Percentiles rank a stretch among this genome's conserved stretches.
phyloP scores from a whole-genome alignment of 2,329 filamentous ascomycete species.

The Neurospora sp. region DNA sequence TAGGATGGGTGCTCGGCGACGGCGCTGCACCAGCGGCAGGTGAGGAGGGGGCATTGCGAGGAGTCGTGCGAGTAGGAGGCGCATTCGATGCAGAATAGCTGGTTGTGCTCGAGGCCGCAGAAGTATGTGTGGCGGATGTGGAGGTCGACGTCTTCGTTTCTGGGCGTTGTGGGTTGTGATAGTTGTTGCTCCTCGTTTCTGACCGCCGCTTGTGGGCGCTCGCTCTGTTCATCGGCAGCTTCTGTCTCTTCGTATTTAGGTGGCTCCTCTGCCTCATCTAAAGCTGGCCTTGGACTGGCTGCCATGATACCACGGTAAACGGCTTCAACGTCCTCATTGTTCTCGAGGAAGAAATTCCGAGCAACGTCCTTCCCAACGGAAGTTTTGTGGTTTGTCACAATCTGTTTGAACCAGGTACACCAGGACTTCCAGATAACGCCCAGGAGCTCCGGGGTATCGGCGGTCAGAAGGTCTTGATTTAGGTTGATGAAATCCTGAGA shows the following conservation, averaged over 20 bases:
- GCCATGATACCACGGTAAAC: neutral
- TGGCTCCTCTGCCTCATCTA: neutral
- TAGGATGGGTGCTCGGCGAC: slow-evolving; percentile 34
- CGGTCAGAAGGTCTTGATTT: slow-evolving; percentile 7
- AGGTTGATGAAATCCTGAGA: slow-evolving; percentile 8
- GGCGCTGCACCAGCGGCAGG: slow-evolving; percentile 39
- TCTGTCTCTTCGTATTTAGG: neutral
- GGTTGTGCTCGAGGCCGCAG: slow-evolving; percentile 33
- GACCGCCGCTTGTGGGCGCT: neutral
- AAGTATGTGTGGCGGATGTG: slow-evolving; percentile 33
- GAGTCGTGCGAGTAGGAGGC: slow-evolving; percentile 37
- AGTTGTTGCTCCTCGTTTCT: neutral
- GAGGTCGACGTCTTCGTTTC: neutral
- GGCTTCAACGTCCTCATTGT: neutral
- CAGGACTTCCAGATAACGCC: neutral
- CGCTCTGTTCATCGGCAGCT: neutral
- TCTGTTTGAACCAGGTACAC: neutral
- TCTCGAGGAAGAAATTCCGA: neutral
- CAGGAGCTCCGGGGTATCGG: neutral
- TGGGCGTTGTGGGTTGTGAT: neutral
- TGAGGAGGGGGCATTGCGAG: slow-evolving; percentile 32
- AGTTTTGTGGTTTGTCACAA: neutral
- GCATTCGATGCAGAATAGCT: slow-evolving; percentile 41
- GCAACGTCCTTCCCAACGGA: neutral
- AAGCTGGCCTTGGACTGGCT: neutral